Percentiles rank a stretch among this genome's conserved stretches.
Conservation (phyloP, 2,329 filamentous ascomycete species). For the Sarocladiaceae sp. region DNA sequence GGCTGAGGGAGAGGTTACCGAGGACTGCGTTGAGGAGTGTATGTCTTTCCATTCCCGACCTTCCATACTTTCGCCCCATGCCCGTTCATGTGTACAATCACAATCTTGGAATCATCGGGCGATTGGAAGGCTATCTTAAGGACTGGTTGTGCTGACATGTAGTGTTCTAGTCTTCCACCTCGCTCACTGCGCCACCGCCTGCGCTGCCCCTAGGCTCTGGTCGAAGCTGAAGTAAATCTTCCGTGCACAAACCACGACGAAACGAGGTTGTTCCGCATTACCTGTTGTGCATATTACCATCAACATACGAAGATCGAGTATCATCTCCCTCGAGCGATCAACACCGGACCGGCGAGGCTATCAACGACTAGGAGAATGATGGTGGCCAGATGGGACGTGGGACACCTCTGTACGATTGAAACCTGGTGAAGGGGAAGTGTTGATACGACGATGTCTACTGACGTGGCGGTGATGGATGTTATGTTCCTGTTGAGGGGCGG, state of each 20-base stretch:
- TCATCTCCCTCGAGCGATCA: background rate
- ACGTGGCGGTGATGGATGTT: background rate
- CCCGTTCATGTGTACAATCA: background rate
- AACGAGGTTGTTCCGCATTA: background rate
- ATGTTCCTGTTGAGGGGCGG: constrained; percentile 1
- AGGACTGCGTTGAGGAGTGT: constrained; percentile 99
- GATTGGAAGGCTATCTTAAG: no score
- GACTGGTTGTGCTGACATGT: no score
- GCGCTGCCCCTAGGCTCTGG: constrained; percentile 96
- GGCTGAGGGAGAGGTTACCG: constrained; percentile 68
- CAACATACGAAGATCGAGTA: no score
- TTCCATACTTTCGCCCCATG: background rate
- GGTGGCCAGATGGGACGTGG: background rate
- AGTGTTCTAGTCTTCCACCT: constrained; percentile 87
- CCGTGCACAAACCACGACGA: background rate
- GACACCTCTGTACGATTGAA: constrained; percentile 7
- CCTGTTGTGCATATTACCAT: background rate
- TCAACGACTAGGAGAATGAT: background rate
- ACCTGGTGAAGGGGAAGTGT: background rate
- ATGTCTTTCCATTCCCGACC: constrained; percentile 45
- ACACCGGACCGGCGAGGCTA: background rate
- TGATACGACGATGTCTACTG: background rate
- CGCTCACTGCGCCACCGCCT: constrained; percentile 87
- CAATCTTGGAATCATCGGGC: background rate
- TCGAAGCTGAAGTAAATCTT: constrained; percentile 76